phyloP scores from a whole-genome alignment of 139 green algal genomes.

The Chlamydomonas sp. region DNA sequence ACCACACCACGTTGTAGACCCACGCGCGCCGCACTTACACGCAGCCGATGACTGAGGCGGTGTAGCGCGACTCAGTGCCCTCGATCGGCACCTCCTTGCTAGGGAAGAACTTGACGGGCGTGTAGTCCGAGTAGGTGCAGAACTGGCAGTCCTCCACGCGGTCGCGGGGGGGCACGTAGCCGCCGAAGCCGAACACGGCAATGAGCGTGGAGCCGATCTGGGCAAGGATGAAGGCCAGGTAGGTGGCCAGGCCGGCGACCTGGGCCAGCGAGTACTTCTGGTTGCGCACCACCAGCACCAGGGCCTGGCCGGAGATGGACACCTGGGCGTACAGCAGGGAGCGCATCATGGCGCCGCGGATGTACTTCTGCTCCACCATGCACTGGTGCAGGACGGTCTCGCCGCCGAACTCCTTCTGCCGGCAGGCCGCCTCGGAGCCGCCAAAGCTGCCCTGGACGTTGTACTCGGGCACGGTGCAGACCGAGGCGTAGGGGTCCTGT shows the following conservation, averaged over 20 bases:
- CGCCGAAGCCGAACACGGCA: constrained; percentile 76
- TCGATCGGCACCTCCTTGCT: constrained; percentile 56
- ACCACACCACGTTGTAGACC: no score
- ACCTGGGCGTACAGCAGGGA: constrained; percentile 79
- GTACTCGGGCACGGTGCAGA: constrained; percentile 13
- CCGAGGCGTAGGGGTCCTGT: not conserved
- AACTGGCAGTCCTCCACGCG: constrained; percentile 61
- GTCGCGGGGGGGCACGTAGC: constrained; percentile 67
- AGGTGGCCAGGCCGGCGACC: constrained; percentile 70
- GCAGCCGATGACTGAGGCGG: constrained; percentile 78
- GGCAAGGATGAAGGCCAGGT: constrained; percentile 80
- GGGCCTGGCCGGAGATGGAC: constrained; percentile 78
- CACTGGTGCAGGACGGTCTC: constrained; percentile 72
- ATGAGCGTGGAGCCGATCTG: constrained; percentile 78
- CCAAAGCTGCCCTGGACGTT: not conserved
- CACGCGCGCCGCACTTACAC: constrained; percentile 46
- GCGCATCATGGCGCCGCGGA: constrained; percentile 78
- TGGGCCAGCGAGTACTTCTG: constrained; percentile 63
- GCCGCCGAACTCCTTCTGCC: not conserved
- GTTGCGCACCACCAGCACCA: constrained; percentile 87
- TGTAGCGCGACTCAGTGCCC: constrained; percentile 69
- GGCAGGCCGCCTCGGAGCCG: not conserved
- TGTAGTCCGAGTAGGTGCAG: constrained; percentile 57
- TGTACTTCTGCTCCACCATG: constrained; percentile 76
- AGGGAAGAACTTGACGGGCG: constrained; percentile 55